phyloP scores from a whole-genome alignment of 805 yeast genomes.

The Saccharomycopsis vini region DNA sequence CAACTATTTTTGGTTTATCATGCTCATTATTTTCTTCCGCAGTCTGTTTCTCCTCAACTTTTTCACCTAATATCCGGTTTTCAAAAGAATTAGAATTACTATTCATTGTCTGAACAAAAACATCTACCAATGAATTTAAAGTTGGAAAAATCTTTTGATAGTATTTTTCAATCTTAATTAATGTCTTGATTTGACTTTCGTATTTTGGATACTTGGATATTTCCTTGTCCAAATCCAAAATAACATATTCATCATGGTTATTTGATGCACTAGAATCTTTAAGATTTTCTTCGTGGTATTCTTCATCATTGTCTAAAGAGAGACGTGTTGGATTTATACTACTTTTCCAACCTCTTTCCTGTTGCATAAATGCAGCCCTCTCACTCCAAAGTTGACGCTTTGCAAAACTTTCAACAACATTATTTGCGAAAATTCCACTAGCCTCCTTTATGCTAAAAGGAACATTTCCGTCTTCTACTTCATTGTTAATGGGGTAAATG shows the following conservation, averaged over 20 bases:
- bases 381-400: constrained; percentile 64
- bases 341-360: constrained; percentile 56
- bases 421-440: constrained; percentile 49
- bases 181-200: constrained; percentile 30
- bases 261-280: constrained; percentile 16
- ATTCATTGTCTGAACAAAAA: constrained; percentile 55
- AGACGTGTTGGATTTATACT: constrained; percentile 17
- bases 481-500: constrained; percentile 44
- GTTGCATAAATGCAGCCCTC: constrained; percentile 58
- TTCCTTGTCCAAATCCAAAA: constrained; percentile 23
- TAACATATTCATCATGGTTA: constrained; percentile 25
- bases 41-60: constrained; percentile 3
- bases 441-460: constrained; percentile 82
- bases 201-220: constrained; percentile 29
- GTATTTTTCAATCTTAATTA: constrained; percentile 51
- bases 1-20: background rate
- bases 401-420: constrained; percentile 59
- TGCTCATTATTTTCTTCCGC: background rate
- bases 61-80: constrained; percentile 25
- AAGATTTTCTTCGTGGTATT: constrained; percentile 23
- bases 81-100: constrained; percentile 25
- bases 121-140: constrained; percentile 55
- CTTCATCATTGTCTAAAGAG: constrained; percentile 13
- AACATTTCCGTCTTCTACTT: constrained; percentile 31
- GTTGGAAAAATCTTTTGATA: constrained; percentile 45